Base-by-base conservation (phyloP, 805 yeast species). In the Kazachstania viticola region DNA sequence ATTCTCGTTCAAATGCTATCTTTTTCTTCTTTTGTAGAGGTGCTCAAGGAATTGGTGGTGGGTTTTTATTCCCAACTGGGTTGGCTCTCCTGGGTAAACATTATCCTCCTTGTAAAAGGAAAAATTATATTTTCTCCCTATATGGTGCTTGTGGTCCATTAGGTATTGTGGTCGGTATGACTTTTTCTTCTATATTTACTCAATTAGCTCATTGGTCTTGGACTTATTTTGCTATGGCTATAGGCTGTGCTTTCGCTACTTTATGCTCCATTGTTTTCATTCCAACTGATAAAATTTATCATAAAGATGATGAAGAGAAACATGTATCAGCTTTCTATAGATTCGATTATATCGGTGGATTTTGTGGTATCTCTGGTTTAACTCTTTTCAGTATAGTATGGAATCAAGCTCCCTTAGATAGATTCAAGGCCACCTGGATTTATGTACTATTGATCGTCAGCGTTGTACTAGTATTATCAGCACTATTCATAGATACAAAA, bases 331-430 rank as follows among this genome's bases (percentile, higher is more conserved):
- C 21, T 19, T 29, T 21, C 15, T 17, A 17, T 3, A 19, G 31
- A 14, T 41, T 32, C 32, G 73, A 69, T 44, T 52, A 53, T 32
- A 30, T 48, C 4, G 80, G 80, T 5, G 60, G 73, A 0, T 14
- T 60, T 0, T 44, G 67, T 4, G 82, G 79, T 1, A 62, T 75
- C 4, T 32, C 54, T 3, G 79, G 78, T 0, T 56, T 78, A 27
- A 58, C 74, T 2, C 51, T 78, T 25, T 57, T 78, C 48, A 74
- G 71, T 39, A 69, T 75, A 39, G 69, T 69, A 3, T 71, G 79
- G 73, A 75, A 72, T 40, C 80, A 78, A 46, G 83, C 75, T 3
- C 79, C 83, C 0, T 63, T 65, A 3, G 73, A 59, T 3, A 79
- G 82, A 14, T 78, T 82, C 81, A 40, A 49, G 8, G 45, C 46